Percentiles rank a stretch among this genome's conserved stretches.
Conservation (phyloP, 1,139 yeast genomes). For the Taphrina sp. region DNA sequence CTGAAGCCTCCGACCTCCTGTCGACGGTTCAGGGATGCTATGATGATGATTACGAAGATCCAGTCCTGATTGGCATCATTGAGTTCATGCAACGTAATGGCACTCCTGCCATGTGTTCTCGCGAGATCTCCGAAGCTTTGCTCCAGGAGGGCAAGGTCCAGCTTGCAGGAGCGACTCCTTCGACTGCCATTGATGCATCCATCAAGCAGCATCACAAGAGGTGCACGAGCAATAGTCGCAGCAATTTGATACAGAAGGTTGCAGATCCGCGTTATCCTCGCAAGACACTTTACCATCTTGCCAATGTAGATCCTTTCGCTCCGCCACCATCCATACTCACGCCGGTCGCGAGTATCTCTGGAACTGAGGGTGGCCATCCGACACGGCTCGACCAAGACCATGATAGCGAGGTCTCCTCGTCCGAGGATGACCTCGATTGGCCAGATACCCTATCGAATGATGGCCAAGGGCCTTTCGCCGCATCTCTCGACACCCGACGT, state of each 20-base stretch:
- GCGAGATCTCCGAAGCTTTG: conserved; percentile 25
- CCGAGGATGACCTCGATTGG: conserved; percentile 7
- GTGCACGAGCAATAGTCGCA: conserved; percentile 2
- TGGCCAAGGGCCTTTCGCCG: conserved; percentile 28
- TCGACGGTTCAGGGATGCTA: conserved; percentile 1
- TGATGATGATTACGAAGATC: conserved; percentile 25
- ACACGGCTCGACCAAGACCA: background rate
- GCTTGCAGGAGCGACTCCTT: conserved; percentile 24
- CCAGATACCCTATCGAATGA: conserved; percentile 2
- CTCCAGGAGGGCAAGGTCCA: conserved; percentile 23
- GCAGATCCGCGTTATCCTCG: conserved; percentile 28
- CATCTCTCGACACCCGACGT: conserved; percentile 14
- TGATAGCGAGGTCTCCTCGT: background rate
- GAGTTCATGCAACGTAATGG: conserved; percentile 24
- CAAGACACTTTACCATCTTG: conserved; percentile 28
- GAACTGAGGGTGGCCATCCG: background rate
- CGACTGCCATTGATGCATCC: conserved; percentile 28
- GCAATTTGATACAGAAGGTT: conserved; percentile 10
- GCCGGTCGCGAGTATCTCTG: background rate
- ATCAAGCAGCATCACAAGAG: conserved; percentile 27
- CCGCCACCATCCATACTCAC: background rate
- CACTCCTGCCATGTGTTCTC: conserved; percentile 19
- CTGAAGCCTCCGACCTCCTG: conserved; percentile 12
- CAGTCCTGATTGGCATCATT: conserved; percentile 13
- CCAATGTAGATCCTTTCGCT: conserved; percentile 18